A percentile compares a stretch with the other conserved stretches of the same genome.
phyloP scores from a whole-genome alignment of 331 rosid genomes.

The Cydonia oblonga region DNA sequence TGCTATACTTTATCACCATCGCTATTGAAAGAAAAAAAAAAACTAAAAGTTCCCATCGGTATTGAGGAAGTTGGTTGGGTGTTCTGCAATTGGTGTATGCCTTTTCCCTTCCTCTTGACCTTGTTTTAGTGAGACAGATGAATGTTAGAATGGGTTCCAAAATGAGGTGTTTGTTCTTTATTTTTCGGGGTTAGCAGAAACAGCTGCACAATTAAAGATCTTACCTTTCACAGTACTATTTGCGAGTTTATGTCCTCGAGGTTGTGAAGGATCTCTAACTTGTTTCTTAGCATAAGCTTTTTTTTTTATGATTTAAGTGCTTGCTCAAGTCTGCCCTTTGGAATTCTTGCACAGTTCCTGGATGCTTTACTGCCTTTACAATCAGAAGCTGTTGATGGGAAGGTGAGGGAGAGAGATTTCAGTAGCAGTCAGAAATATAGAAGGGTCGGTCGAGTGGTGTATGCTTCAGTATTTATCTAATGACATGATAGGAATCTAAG shows the following conservation, averaged over 20 bases:
- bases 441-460: constrained; percentile 58
- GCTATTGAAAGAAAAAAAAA: constrained; percentile 46
- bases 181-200: constrained; percentile 65
- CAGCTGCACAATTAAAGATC: constrained; percentile 66
- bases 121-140: constrained; percentile 57
- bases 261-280: constrained; percentile 29
- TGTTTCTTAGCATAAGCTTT: constrained; percentile 68
- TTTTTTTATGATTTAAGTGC: no score
- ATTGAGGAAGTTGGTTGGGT: constrained; percentile 46
- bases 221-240: constrained; percentile 69
- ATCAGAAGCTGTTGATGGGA: constrained; percentile 25
- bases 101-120: constrained; percentile 52
- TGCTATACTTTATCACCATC: constrained; percentile 48
- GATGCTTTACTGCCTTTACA: constrained; percentile 60
- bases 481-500: no score
- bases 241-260: constrained; percentile 57
- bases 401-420: constrained; percentile 32
- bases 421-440: constrained; percentile 54
- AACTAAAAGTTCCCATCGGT: no score
- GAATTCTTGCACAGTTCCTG: constrained; percentile 49
- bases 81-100: constrained; percentile 61
- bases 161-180: constrained; percentile 53
- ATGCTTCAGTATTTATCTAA: constrained; percentile 33
- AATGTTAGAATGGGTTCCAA: constrained; percentile 55
- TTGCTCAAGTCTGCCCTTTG: constrained; percentile 53